phyloP scores from a whole-genome alignment of 2,329 filamentous ascomycete species.

The Colletotrichum navitas region DNA sequence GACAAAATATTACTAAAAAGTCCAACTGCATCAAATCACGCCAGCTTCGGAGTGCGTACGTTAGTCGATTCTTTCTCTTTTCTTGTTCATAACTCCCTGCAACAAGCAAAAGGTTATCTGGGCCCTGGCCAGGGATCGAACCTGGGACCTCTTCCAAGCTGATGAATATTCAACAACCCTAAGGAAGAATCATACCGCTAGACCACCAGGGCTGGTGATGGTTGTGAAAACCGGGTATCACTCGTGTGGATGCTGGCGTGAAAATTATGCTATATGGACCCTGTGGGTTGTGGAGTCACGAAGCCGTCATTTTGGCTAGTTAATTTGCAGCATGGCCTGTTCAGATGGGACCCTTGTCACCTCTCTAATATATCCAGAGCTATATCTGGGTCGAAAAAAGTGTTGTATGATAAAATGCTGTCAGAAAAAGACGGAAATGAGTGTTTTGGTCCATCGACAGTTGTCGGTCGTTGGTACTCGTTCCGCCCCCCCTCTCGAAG shows the following conservation, averaged over 20 bases:
- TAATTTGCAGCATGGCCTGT: background rate
- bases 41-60: background rate
- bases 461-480: background rate
- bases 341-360: background rate
- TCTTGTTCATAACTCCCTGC: background rate
- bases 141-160: constrained; percentile 35
- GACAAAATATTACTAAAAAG: background rate
- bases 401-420: background rate
- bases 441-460: background rate
- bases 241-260: background rate
- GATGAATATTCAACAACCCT: background rate
- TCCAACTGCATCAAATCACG: background rate
- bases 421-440: background rate
- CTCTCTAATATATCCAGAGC: background rate
- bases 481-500: background rate
- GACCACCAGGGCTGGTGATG: constrained; percentile 29
- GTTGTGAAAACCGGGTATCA: background rate
- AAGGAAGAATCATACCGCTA: constrained; percentile 34
- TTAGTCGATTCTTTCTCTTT: background rate
- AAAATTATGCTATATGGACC: constrained; percentile 4
- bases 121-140: constrained; percentile 38
- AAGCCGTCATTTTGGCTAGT: constrained; percentile 4
- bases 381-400: background rate
- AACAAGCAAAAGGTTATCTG: background rate
- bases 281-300: constrained; percentile 27